phyloP scores from a whole-genome alignment of 305 asterid species.

The Fraxinus sp. region DNA sequence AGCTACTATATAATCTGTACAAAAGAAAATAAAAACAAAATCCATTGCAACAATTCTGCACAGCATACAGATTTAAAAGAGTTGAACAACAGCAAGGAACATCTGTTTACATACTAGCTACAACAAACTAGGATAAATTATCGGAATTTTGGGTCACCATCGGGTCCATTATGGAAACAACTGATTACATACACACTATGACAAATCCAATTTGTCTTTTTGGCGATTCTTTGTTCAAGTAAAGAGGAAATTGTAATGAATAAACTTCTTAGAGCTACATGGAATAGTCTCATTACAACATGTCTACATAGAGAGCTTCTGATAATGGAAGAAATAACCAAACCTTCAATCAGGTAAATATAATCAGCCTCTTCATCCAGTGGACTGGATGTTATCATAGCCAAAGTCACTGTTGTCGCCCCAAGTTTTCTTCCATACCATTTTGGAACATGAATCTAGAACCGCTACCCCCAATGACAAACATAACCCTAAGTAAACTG shows the following conservation, averaged over 20 bases:
- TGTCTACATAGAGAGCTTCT: not conserved
- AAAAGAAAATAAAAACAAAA: not conserved
- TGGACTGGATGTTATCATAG: not conserved
- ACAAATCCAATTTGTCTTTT: not conserved
- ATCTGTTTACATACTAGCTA: not conserved
- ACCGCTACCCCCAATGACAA: not conserved
- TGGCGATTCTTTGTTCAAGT: not conserved
- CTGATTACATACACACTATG: not conserved
- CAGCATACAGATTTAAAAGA: constrained; percentile 3
- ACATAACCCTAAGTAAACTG: not conserved
- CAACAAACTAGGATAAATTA: not conserved
- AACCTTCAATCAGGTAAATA: not conserved
- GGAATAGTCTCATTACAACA: not conserved
- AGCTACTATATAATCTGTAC: not conserved
- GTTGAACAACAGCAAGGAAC: not conserved
- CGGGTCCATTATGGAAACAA: not conserved
- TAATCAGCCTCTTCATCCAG: not conserved
- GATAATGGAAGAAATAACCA: not conserved
- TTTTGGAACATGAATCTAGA: not conserved
- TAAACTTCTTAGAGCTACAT: not conserved
- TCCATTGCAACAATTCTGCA: not conserved
- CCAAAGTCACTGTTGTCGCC: not conserved
- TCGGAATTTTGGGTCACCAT: not conserved
- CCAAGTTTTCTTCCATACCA: not conserved
- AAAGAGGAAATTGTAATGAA: not conserved